Conservation (phyloP, 2,329 filamentous ascomycete species). For the Clarireedia sp. region DNA sequence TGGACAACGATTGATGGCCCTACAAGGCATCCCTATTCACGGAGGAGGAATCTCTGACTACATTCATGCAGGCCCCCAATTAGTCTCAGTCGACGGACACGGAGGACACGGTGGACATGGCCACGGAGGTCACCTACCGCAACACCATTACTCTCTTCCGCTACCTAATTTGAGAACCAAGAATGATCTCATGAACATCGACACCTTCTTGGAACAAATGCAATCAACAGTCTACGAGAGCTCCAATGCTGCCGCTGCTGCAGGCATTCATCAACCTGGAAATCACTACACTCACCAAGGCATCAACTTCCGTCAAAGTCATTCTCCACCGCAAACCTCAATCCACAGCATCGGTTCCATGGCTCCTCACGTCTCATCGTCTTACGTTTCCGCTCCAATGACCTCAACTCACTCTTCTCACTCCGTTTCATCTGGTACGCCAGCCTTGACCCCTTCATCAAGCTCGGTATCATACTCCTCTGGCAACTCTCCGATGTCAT, state of each 20-base stretch:
- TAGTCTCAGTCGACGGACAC: conserved; percentile 46
- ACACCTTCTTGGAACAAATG: conserved; percentile 92
- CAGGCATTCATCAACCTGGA: conserved; percentile 68
- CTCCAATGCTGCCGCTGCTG: conserved; percentile 69
- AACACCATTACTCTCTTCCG: conserved; percentile 77
- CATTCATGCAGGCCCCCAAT: conserved; percentile 42
- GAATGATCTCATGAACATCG: conserved; percentile 86
- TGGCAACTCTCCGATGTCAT: conserved; percentile 65
- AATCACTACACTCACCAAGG: conserved; percentile 53
- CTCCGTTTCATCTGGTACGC: conserved; percentile 49
- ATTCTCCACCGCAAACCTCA: conserved; percentile 39
- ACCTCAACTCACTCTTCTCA: conserved; percentile 49
- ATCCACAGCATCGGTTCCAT: conserved; percentile 22
- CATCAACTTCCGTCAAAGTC: conserved; percentile 50
- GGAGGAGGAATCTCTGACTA: conserved; percentile 48
- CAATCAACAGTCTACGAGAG: conserved; percentile 94
- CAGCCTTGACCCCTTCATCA: conserved; percentile 68
- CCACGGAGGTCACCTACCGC: conserved; percentile 46
- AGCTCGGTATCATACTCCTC: conserved; percentile 71
- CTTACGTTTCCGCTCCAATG: conserved; percentile 47
- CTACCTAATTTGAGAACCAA: conserved; percentile 87
- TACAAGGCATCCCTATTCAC: conserved; percentile 59
- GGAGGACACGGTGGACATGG: conserved; percentile 36
- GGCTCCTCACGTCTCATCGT: conserved; percentile 28
- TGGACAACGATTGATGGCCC: conserved; percentile 75